Percentiles rank a stretch among this genome's conserved stretches.
Evolutionary conservation across 2,329 filamentous ascomycete genomes (phyloP).

Genomic region (Chaetothyriales sp.): DNA sequence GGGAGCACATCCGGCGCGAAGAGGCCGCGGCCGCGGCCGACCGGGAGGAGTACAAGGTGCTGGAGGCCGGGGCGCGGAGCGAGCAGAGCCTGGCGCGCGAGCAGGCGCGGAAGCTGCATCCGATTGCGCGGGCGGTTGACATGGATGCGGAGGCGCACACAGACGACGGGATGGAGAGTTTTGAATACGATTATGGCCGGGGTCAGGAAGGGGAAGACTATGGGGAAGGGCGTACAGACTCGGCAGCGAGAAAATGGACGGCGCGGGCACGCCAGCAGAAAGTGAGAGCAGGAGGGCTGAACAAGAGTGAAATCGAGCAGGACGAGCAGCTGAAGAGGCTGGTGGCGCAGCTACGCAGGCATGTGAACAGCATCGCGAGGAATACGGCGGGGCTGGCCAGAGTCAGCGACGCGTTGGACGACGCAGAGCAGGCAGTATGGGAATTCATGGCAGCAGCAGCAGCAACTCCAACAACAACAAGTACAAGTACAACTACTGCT

Average conservation of each 20-base stretch:
- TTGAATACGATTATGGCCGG: constrained; percentile 19
- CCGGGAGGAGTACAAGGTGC: constrained; percentile 26
- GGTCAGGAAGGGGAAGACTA: constrained; percentile 7
- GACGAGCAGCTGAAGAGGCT: constrained; percentile 26
- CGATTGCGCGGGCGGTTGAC: constrained; percentile 19
- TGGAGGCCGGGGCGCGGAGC: constrained; percentile 31
- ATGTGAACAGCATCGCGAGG: constrained; percentile 32
- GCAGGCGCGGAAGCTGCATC: constrained; percentile 20
- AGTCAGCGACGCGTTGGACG: neutral
- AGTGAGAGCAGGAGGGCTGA: neutral
- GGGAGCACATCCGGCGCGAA: constrained; percentile 30
- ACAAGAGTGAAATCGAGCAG: constrained; percentile 21
- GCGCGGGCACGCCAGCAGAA: neutral
- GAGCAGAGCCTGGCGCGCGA: constrained; percentile 27
- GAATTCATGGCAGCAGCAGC: neutral
- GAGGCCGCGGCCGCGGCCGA: constrained; percentile 29
- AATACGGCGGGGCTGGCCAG: constrained; percentile 21
- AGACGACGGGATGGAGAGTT: constrained; percentile 14
- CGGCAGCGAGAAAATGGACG: constrained; percentile 13
- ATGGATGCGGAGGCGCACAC: constrained; percentile 6
- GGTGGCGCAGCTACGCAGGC: constrained; percentile 29
- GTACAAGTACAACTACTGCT: neutral
- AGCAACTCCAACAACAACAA: neutral
- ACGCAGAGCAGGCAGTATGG: neutral
- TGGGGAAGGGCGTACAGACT: constrained; percentile 11